Base-by-base conservation (phyloP, 1,139 yeast genomes). In the Suhomyces panamericanus region DNA sequence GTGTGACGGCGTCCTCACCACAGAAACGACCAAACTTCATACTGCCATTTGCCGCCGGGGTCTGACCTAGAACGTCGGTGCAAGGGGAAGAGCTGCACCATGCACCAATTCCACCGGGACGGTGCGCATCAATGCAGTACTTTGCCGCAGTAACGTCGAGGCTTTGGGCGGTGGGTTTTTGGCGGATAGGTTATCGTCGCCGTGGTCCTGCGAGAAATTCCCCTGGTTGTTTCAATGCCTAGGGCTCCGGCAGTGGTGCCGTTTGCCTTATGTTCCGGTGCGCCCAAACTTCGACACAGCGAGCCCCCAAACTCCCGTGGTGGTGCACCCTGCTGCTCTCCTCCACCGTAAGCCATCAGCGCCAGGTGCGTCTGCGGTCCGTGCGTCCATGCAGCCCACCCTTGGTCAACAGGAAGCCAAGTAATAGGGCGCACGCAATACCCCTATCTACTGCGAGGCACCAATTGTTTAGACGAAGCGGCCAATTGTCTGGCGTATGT, bases 251-350 rank as follows among this genome's bases (percentile, higher is more conserved):
- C 17, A 26, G 22, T 2, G 35, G 35, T 11, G 13, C 37, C 37
- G 37, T 34, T 34, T 34, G 30, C n/a, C 17, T 9, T 10, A 13
- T 24, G 36, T 24, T 24, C n/a, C n/a, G 17, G 12, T 24, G 29
- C 37, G 37, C 37, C 37, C 37, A 16, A 24, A 15, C 37, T 34
- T 34, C 37, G 37, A 34, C 20, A 34, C 37, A 26, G 17, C 22
- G 24, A 6, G 24, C 24, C 7, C 9, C 7, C 9, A 20, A 20
- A 8, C 8, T 4, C 24, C 24, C 24, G 6, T 6, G 17, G n/a
- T 6, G 6, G 24, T 20, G 9, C 24, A 20, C 24, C 24, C 8
- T 20, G 24, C 8, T 20, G 24, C 24, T 2, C 20, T 4, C 6
- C 20, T 5, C 8, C 24, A 20, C 24, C 24, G 24, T 8, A 7